These are phyloP conservation scores for Suillus weaverae DNA, from an alignment of 768 basidiomycete species.

Conservation along the genomic window DNA sequence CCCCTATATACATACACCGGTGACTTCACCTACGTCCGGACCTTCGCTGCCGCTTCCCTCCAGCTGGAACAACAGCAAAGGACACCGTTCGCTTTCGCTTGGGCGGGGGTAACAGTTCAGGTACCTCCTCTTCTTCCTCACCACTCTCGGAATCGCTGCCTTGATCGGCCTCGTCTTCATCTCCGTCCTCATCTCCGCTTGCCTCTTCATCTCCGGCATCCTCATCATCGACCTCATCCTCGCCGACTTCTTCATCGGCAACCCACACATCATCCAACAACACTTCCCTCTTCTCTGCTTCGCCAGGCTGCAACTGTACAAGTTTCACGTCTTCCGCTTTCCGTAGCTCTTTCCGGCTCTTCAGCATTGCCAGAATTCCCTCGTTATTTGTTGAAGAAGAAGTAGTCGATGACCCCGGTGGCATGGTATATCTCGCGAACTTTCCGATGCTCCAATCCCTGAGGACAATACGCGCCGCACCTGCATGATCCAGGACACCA, in stretches of 20 bases:
- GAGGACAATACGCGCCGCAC: constrained; percentile 76
- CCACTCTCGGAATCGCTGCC: constrained; percentile 37
- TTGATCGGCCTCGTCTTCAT: constrained; percentile 30
- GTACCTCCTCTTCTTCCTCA: constrained; percentile 38
- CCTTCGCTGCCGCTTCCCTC: constrained; percentile 14
- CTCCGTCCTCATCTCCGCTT: constrained; percentile 28
- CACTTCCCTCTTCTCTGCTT: constrained; percentile 42
- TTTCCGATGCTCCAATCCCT: constrained; percentile 83
- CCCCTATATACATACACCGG: not conserved
- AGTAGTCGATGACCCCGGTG: constrained; percentile 32
- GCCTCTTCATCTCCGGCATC: constrained; percentile 41
- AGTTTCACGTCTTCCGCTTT: constrained; percentile 50
- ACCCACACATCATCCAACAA: constrained; percentile 39
- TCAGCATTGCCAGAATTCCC: constrained; percentile 45
- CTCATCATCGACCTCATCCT: constrained; percentile 33
- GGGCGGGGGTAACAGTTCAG: constrained; percentile 32
- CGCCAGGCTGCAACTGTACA: constrained; percentile 50
- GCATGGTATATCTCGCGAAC: constrained; percentile 70
- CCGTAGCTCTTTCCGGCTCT: constrained; percentile 67
- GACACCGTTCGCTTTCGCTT: constrained; percentile 50
- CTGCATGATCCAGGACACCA: constrained; percentile 69
- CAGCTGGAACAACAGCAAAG: constrained; percentile 36
- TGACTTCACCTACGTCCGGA: constrained; percentile 2
- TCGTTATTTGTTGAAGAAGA: constrained; percentile 38
- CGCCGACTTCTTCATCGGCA: constrained; percentile 33